Evolutionary conservation across 768 basidiomycete genomes (phyloP).

Genomic region (Lentinula guzmanii): DNA sequence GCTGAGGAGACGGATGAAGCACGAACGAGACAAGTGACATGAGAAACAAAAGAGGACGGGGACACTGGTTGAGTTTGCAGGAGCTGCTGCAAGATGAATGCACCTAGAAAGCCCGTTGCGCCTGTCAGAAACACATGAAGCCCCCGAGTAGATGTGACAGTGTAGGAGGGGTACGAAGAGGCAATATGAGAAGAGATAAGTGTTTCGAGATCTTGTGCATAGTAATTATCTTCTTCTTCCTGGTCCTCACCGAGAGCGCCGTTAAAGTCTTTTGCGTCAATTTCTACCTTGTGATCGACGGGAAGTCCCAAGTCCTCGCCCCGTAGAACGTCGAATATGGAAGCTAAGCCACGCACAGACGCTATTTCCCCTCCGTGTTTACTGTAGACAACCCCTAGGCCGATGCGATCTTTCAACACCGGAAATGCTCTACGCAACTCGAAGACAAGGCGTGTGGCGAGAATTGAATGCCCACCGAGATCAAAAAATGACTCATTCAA

Average conservation of each 20-base stretch:
- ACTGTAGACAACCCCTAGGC: conserved; percentile 74
- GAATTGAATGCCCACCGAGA: conserved; percentile 95
- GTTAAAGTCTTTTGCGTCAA: neutral
- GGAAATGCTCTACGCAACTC: conserved; percentile 92
- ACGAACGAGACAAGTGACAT: conserved; percentile 91
- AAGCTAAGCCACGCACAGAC: conserved; percentile 73
- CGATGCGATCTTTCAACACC: conserved; percentile 63
- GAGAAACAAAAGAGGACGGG: conserved; percentile 50
- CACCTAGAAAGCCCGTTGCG: conserved; percentile 94
- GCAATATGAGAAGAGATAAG: conserved; percentile 53
- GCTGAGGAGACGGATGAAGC: conserved; percentile 58
- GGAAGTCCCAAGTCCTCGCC: conserved; percentile 77
- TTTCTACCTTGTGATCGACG: neutral
- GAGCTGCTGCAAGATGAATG: conserved; percentile 82
- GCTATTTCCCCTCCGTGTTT: conserved; percentile 49
- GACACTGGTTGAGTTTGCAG: conserved; percentile 38
- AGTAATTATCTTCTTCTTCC: conserved; percentile 42
- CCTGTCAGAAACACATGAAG: conserved; percentile 93
- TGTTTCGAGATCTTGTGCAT: conserved; percentile 70
- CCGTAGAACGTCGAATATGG: conserved; percentile 67
- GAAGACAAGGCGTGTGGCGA: conserved; percentile 95
- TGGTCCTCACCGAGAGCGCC: conserved; percentile 12
- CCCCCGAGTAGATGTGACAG: conserved; percentile 45
- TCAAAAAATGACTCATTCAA: conserved; percentile 97
- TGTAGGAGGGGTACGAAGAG: conserved; percentile 56